These are phyloP conservation scores for Kluyveromyces dobzhanskii DNA, from an alignment of 805 yeast genomes.

Conservation along the genomic window DNA sequence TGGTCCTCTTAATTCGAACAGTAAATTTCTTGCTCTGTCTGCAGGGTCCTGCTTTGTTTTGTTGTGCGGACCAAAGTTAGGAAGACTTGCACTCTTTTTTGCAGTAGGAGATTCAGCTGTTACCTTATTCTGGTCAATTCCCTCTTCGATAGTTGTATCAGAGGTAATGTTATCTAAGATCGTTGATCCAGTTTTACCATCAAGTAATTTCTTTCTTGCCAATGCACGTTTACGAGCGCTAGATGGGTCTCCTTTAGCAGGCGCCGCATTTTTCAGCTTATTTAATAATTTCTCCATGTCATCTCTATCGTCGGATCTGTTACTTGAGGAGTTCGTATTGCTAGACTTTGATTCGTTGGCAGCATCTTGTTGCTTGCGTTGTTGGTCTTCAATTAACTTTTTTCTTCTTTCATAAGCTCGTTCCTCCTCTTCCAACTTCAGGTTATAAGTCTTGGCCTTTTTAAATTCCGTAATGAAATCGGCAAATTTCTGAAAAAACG, in stretches of 20 bases:
- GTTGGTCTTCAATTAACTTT: constrained; percentile 36
- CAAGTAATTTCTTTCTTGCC: constrained; percentile 54
- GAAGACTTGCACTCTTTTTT: constrained; percentile 18
- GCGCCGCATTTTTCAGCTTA: constrained; percentile 79
- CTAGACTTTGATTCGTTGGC: not conserved
- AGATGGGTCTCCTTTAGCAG: constrained; percentile 65
- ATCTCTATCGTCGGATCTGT: constrained; percentile 25
- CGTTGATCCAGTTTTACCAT: constrained; percentile 19
- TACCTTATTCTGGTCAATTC: constrained; percentile 4
- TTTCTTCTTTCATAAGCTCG: constrained; percentile 70
- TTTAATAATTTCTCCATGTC: constrained; percentile 84
- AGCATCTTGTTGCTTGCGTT: constrained; percentile 10
- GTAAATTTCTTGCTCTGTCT: constrained; percentile 51
- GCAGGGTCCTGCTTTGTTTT: constrained; percentile 17
- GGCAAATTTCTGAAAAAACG: constrained; percentile 74
- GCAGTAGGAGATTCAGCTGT: constrained; percentile 9
- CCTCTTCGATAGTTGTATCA: constrained; percentile 2
- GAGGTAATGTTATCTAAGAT: constrained; percentile 8
- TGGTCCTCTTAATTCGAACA: constrained; percentile 49
- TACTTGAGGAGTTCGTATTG: constrained; percentile 7
- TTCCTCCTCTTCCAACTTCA: constrained; percentile 74
- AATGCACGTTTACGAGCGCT: constrained; percentile 76
- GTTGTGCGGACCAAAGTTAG: constrained; percentile 8
- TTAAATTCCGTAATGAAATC: constrained; percentile 72
- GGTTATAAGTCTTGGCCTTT: constrained; percentile 71